Evolutionary conservation across 2,329 filamentous ascomycete species (phyloP).

Genomic region (Thelonectria olida): DNA sequence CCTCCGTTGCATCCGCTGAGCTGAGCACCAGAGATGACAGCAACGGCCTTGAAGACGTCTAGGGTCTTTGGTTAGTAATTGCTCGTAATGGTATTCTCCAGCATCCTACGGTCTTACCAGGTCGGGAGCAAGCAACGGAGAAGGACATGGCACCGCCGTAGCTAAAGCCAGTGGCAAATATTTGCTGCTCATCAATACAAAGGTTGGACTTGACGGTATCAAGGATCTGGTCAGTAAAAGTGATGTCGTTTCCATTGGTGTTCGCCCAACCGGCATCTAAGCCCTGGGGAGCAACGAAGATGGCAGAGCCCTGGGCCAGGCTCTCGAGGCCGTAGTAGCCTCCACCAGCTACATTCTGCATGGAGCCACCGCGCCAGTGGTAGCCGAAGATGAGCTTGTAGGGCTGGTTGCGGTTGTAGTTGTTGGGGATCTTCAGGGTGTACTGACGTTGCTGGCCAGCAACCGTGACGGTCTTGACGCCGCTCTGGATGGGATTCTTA

Average conservation of each 20-base stretch:
- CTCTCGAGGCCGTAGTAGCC: slow-evolving; percentile 52
- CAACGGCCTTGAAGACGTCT: slow-evolving; percentile 48
- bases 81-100: not conserved
- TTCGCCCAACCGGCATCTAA: slow-evolving; percentile 54
- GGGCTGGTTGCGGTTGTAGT: slow-evolving; percentile 35
- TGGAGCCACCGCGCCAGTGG: slow-evolving; percentile 52
- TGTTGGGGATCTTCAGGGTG: slow-evolving; percentile 48
- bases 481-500: slow-evolving; percentile 42
- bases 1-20: slow-evolving; percentile 49
- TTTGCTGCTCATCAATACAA: slow-evolving; percentile 52
- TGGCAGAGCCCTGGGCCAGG: slow-evolving; percentile 48
- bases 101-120: slow-evolving; percentile 27
- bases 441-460: slow-evolving; percentile 45
- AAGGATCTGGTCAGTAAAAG: slow-evolving; percentile 51
- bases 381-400: slow-evolving; percentile 44
- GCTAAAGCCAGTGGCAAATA: slow-evolving; percentile 56
- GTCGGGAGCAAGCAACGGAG: slow-evolving; percentile 52
- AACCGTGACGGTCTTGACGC: slow-evolving; percentile 46
- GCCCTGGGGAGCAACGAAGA: slow-evolving; percentile 55
- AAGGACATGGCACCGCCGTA: slow-evolving; percentile 55
- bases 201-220: slow-evolving; percentile 49
- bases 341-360: slow-evolving; percentile 47
- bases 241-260: slow-evolving; percentile 50
- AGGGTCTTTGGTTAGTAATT: not conserved
- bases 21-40: slow-evolving; percentile 45